Base-by-base conservation (phyloP, 1,284 basidiomycete species). In the Cronartium quercuum region DNA sequence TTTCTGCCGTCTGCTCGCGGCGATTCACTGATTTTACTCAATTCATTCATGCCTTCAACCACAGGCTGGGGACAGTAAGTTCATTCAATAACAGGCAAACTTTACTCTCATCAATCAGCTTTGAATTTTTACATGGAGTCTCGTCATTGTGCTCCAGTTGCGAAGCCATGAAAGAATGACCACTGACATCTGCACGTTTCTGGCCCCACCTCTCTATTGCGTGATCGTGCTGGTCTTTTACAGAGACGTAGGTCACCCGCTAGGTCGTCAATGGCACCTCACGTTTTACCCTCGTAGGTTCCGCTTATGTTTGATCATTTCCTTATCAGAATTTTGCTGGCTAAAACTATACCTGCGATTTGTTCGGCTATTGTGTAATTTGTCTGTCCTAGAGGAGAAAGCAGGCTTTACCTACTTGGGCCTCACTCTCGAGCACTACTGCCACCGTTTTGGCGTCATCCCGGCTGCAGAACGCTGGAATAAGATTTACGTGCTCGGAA, bases 241-340 rank as follows among this genome's bases (percentile, higher is more conserved):
- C 29, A 61, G 58, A 61, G 58, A 61, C 35, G 58, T 61, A 35
- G 58, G 58, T 35, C 58, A 61, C 37, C 58, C 58, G 13, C 58
- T 61, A 37, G 58, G 58, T 29, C 24, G 58, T 34, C 24, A 37
- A 37, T 61, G 58, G 58, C 58, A 61, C 37, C 58, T 61, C 24
- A 61, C 58, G 29, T 61, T 61, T 15, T 61, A 61, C 35, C 58
- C 58, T 34, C 18, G 58, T 61, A 61, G 29, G 58, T 29, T 35
- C 37, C 29, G 37, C 18, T 13, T 47, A 10, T 10, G n/a, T 47
- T n/a, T n/a, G n/a, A 47, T 47, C 10, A 10, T 47, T 47, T 47
- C n/a, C 10, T 10, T 47, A 10, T 10, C n/a, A 47, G 44, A 47
- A n/a, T n/a, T n/a, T 10, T 10, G n/a, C 44, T n/a, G n/a, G n/a